Evolutionary conservation across 441 rosid species (phyloP), one percentile per base, ranked within the genome.

Genomic region (Biscutella laevigata): DNA sequence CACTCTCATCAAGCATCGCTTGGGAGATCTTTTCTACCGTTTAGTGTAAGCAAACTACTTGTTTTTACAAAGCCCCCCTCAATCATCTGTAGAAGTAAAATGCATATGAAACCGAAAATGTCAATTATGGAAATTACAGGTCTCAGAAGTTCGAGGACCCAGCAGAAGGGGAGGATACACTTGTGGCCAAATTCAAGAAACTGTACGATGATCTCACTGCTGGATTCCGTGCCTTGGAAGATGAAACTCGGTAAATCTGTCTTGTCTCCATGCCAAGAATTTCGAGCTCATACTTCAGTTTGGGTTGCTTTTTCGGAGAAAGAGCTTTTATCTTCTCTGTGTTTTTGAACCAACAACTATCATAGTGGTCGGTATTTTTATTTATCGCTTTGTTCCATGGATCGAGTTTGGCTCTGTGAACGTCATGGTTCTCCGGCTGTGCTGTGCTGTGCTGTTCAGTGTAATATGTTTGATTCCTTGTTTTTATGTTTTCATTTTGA

Each of bases 61-160:
- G 15, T 24, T 32, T 38, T n/a, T n/a, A n/a, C n/a, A n/a, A n/a
- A n/a, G n/a, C n/a, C n/a, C 41, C 33, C 14, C 12, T 25, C 11
- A 6, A 0, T n/a, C 6, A 20, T 21, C 7, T n/a, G 35, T n/a
- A n/a, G n/a, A n/a, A n/a, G n/a, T n/a, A n/a, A n/a, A n/a, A n/a
- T n/a, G n/a, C n/a, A n/a, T n/a, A n/a, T n/a, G n/a, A 25, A 36
- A 59, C 32, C 3, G 9, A 46, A 43, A n/a, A n/a, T n/a, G n/a
- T n/a, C n/a, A n/a, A n/a, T n/a, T 2, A 16, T 46, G 61, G 53
- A 38, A 52, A 68, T 2, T 62, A 40, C 88, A 94, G 99, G 77
- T 94, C 97, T 43, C 99, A 94, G 80, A 94, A 94, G 71, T 94
- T 94, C 39, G 97, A 89, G 77, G 96, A 89, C 67, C 97, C 99